Evolutionary conservation across 2,329 filamentous ascomycete species (phyloP).

Genomic region (Colletotrichum sp.): DNA sequence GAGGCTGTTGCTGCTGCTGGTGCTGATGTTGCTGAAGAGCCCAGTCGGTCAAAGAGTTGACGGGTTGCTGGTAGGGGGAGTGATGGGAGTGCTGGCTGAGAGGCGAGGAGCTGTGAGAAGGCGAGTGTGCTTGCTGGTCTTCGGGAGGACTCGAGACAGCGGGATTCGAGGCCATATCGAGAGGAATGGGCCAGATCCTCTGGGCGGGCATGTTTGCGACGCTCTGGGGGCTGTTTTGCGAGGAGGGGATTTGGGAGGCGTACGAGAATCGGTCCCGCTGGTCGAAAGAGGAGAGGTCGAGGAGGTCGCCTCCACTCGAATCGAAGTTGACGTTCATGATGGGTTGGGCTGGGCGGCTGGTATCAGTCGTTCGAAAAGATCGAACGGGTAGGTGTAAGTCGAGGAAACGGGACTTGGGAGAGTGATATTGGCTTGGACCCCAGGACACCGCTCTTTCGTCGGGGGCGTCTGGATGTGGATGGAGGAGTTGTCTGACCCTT

Average conservation of each 20-base stretch:
- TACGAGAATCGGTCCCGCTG: slow-evolving; percentile 60
- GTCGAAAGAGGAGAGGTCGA: slow-evolving; percentile 64
- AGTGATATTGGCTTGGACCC: slow-evolving; percentile 27
- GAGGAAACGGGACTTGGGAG: slow-evolving; percentile 19
- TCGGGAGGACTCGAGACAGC: slow-evolving; percentile 55
- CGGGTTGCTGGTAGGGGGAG: slow-evolving; percentile 57
- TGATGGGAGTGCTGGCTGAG: slow-evolving; percentile 54
- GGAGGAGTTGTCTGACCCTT: slow-evolving; percentile 1
- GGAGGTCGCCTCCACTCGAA: slow-evolving; percentile 60
- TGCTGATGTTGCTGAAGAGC: slow-evolving; percentile 61
- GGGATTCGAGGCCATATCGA: slow-evolving; percentile 54
- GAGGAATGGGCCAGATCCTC: slow-evolving; percentile 54
- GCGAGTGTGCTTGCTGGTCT: slow-evolving; percentile 47
- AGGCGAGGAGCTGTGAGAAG: slow-evolving; percentile 48
- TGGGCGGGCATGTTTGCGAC: slow-evolving; percentile 36
- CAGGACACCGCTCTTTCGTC: slow-evolving; percentile 49
- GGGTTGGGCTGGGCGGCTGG: not conserved
- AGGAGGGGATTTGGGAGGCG: slow-evolving; percentile 42
- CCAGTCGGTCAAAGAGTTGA: slow-evolving; percentile 65
- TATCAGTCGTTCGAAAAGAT: slow-evolving; percentile 28
- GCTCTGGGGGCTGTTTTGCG: slow-evolving; percentile 22
- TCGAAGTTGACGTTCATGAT: slow-evolving; percentile 66
- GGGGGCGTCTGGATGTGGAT: slow-evolving; percentile 13
- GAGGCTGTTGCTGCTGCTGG: slow-evolving; percentile 34
- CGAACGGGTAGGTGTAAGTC: slow-evolving; percentile 31